A percentile compares a stretch with the other conserved stretches of the same genome.
These are phyloP conservation scores for Phytophthora capsici DNA, from an alignment of 352 stramenopile genomes.

Conservation along the genomic window DNA sequence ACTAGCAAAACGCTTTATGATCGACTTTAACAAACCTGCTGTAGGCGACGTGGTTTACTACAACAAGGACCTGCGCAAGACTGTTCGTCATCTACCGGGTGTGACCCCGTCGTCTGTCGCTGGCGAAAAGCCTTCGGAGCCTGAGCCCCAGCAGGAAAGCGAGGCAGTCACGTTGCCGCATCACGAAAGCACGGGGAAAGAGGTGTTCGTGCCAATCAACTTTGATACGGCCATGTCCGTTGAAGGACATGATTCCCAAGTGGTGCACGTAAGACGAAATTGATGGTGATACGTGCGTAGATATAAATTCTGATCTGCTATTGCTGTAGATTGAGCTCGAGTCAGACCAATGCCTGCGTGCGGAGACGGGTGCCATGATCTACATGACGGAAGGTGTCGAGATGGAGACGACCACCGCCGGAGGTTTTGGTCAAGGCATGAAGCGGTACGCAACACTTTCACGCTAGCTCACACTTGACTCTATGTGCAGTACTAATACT, in stretches of 20 bases:
- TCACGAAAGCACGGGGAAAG: constrained; percentile 49
- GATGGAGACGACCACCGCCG: constrained; percentile 92
- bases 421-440: constrained; percentile 88
- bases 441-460: constrained; percentile 81
- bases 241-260: constrained; percentile 87
- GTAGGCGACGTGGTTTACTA: constrained; percentile 73
- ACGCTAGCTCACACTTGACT: constrained; percentile 30
- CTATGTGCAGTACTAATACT: constrained; percentile 1
- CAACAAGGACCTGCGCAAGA: constrained; percentile 65
- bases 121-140: constrained; percentile 8
- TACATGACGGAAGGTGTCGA: constrained; percentile 95
- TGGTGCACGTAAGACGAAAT: constrained; percentile 66
- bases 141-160: constrained; percentile 13
- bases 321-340: constrained; percentile 80
- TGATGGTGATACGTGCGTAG: background rate
- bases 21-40: background rate
- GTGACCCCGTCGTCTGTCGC: constrained; percentile 19
- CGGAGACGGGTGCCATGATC: constrained; percentile 94
- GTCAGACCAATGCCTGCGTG: constrained; percentile 91
- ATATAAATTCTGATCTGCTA: background rate
- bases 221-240: constrained; percentile 82
- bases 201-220: constrained; percentile 81
- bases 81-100: constrained; percentile 57
- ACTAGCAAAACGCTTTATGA: too few relatives aligned
- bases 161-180: constrained; percentile 21